Base-by-base conservation (phyloP, 2,329 filamentous ascomycete genomes). In the Epichloe sp. region DNA sequence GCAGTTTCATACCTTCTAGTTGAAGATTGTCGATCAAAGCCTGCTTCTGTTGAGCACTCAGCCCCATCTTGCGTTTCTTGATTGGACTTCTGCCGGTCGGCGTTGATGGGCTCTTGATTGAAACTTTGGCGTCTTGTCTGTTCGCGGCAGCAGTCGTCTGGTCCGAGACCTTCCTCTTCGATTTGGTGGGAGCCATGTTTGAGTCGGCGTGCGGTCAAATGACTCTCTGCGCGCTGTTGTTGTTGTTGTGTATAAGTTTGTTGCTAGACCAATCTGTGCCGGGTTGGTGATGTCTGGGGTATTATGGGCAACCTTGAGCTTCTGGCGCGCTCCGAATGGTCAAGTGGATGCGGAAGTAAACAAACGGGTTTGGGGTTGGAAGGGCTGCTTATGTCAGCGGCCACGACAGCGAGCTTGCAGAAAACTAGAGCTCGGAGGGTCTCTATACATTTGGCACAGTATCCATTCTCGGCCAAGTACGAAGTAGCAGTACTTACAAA, bases 21-120 rank as follows among this genome's bases (percentile, higher is more conserved):
- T 95, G 88, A 40, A 95, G 69, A 60, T 96, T 95, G 61, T 95
- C 88, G 53, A 95, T 84, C 48, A 95, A 71, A 11, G 86, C 85
- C 67, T 93, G 86, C 68, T 95, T 95, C 65, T 95, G 88, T 41
- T 75, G 74, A 51, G 79, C 65, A 3, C 81, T 82, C 55, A 91
- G 77, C 43, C 76, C 79, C 53, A 77, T 69, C 60, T 70, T 75
- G 56, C 69, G 75, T 68, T 78, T 85, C 67, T 77, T 83, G 50
- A 77, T 75, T 2, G 84, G 83, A 60, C 80, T 85, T 64, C 71
- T 71, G 56, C 63, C 66, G 55, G 60, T 65, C 35, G 66, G 69
- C 54, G 72, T 70, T 34, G 67, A 67, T 48, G 67, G 66, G 56
- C 61, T 65, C 23, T 56, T 57, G 51, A 60, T 46, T 46, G 57